Conservation (phyloP, 2,329 filamentous ascomycete genomes). For the Hymenoscyphus fructigenus region DNA sequence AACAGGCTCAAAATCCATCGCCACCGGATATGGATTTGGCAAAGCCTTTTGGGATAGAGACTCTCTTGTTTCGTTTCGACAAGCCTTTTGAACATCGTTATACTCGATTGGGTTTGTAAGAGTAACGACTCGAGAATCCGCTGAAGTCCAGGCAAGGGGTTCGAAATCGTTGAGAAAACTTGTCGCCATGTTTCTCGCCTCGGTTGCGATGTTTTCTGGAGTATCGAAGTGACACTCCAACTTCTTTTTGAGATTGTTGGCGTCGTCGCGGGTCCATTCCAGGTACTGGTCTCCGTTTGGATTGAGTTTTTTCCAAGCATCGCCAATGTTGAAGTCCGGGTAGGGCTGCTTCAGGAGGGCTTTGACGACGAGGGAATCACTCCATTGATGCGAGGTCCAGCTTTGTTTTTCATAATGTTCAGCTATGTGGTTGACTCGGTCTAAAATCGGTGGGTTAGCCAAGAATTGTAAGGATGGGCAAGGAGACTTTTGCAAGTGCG, state of each 20-base stretch:
- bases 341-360: constrained; percentile 25
- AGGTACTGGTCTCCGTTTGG: constrained; percentile 15
- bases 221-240: constrained; percentile 23
- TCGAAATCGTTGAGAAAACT: constrained; percentile 2
- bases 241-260: constrained; percentile 20
- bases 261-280: constrained; percentile 21
- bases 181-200: constrained; percentile 16
- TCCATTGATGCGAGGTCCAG: constrained; percentile 19
- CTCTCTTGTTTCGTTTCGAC: neutral
- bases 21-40: constrained; percentile 2
- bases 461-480: neutral
- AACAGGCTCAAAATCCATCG: constrained; percentile 1
- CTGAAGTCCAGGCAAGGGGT: constrained; percentile 11
- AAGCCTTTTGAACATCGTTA: constrained; percentile 9
- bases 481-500: neutral
- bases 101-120: constrained; percentile 14
- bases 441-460: constrained; percentile 11
- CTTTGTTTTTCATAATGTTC: constrained; percentile 29
- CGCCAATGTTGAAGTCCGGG: constrained; percentile 20
- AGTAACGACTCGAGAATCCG: constrained; percentile 14
- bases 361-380: constrained; percentile 24
- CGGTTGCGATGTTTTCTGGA: constrained; percentile 13
- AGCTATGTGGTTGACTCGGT: constrained; percentile 25
- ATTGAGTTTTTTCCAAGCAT: constrained; percentile 19
- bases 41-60: neutral